Evolutionary conservation across 805 yeast genomes (phyloP), one percentile per base, ranked within the genome.

Genomic region (Phaffomyces antillensis): DNA sequence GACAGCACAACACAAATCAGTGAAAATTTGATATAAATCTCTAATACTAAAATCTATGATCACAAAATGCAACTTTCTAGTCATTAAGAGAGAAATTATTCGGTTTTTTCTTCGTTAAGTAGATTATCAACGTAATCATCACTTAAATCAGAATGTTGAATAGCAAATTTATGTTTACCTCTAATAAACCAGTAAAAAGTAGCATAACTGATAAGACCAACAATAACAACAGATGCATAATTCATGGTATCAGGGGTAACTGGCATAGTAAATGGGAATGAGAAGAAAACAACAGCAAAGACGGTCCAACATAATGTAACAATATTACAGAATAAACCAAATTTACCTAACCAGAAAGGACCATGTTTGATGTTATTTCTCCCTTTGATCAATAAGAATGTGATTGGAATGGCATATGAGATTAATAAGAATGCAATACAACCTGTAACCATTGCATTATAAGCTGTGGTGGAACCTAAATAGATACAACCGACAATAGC

Each of bases 401-500:
- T 53, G n/a, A 71, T 65, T 13, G 86, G 86, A 30, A 81, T 70
- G 11, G 71, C 56, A 56, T 81, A 81, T 4, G 83, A 76, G 32
- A 80, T 53, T 41, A 77, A 64, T 43, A 81, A 61, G 54, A 81
- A 77, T 4, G 75, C 70, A 48, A 79, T 73, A 58, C 83, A 74
- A 9, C 80, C 82, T 30, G 75, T 70, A 23, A 77, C 75, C 64
- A 81, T 69, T n/a, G 86, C 75, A 53, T 77, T 77, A 59, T 76
- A 81, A 7, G 87, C 86, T 1, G 84, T 75, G 15, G 76, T 67
- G 4, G 86, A 79, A 7, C 79, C 86, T 65, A 81, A 61, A 54
- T 77, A 80, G 41, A 81, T 70, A 60, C 80, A 73, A 8, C 83
- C 82, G 49, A 78, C 64, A 20, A 77, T 58, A 5, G 77, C 77